A percentile compares a stretch with the other conserved stretches of the same genome.
Evolutionary conservation across 352 stramenopile genomes (phyloP).

Genomic region (Pythium guiyangense): DNA sequence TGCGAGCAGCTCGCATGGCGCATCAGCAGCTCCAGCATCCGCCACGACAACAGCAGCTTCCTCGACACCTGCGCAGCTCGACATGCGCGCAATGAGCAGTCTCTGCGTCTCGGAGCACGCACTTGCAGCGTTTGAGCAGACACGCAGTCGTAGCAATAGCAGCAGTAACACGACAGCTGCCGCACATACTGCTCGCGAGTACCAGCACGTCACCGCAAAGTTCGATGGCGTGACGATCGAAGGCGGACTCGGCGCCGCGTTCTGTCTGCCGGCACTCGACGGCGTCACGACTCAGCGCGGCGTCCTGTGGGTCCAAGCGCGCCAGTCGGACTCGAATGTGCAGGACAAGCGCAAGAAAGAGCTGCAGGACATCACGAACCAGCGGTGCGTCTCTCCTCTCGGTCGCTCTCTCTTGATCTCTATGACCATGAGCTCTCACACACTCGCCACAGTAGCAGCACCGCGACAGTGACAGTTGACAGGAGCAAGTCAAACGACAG

Average conservation of each 20-base stretch:
- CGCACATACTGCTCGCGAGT: conserved; percentile 15
- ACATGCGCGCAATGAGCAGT: conserved; percentile 29
- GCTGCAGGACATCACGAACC: conserved; percentile 56
- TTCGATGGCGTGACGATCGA: conserved; percentile 47
- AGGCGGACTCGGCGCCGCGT: conserved; percentile 36
- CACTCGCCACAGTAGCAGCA: background rate
- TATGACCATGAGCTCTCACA: background rate
- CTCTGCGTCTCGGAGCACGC: conserved; percentile 48
- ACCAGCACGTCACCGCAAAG: conserved; percentile 45
- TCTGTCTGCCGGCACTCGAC: conserved; percentile 15
- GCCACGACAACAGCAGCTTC: background rate
- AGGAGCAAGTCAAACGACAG: conserved; percentile 1
- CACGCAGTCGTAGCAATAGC: conserved; percentile 5
- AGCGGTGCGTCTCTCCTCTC: conserved; percentile 2
- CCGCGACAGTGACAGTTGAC: background rate
- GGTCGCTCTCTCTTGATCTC: background rate
- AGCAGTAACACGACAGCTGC: background rate
- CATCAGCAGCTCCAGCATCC: background rate
- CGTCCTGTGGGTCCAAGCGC: conserved; percentile 55
- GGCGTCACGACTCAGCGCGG: conserved; percentile 10
- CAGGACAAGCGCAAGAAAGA: conserved; percentile 43
- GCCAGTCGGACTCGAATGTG: conserved; percentile 46
- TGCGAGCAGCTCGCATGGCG: background rate
- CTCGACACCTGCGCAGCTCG: conserved; percentile 15
- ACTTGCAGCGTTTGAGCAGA: conserved; percentile 34